A percentile compares a stretch with the other conserved stretches of the same genome.
Conservation (phyloP, 2,329 filamentous ascomycete genomes). For the Beauveria rudraprayagi region DNA sequence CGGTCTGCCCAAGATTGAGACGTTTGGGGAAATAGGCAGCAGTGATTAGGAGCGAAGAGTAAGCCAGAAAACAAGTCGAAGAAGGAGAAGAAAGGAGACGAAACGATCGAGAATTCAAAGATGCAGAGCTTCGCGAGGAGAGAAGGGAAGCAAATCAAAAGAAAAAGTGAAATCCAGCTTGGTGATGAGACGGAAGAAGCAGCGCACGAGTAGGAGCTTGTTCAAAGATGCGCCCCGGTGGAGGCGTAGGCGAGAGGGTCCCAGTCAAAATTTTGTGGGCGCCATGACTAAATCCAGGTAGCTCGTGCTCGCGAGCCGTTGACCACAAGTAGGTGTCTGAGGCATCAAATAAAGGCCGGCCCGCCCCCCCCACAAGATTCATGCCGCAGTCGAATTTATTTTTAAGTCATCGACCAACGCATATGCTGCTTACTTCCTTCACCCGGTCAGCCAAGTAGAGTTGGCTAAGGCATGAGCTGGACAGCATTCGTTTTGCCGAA, state of each 20-base stretch:
- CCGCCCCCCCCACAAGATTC: no score
- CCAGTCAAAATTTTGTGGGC: slow-evolving; percentile 4
- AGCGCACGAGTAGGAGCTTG: not conserved
- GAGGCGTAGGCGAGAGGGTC: not conserved
- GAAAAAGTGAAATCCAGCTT: not conserved
- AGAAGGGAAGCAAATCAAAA: not conserved
- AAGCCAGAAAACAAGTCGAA: no score
- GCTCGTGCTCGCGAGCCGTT: not conserved
- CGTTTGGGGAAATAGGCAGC: not conserved
- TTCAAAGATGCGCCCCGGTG: slow-evolving; percentile 1
- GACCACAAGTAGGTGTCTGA: slow-evolving; percentile 20
- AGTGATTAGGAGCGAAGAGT: not conserved
- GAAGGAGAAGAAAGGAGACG: not conserved
- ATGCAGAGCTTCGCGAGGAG: not conserved
- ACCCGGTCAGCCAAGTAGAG: no score
- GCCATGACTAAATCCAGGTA: slow-evolving; percentile 6
- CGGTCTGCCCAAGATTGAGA: not conserved
- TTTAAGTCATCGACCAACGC: no score
- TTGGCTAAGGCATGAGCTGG: no score
- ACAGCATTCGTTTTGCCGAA: no score
- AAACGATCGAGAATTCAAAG: not conserved
- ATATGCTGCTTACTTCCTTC: no score
- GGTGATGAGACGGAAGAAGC: not conserved
- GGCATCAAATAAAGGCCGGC: slow-evolving; percentile 17
- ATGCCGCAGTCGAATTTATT: no score